Evolutionary conservation across 108 stramenopile species (phyloP).

Genomic region (Pseudonitzschia multiseries): DNA sequence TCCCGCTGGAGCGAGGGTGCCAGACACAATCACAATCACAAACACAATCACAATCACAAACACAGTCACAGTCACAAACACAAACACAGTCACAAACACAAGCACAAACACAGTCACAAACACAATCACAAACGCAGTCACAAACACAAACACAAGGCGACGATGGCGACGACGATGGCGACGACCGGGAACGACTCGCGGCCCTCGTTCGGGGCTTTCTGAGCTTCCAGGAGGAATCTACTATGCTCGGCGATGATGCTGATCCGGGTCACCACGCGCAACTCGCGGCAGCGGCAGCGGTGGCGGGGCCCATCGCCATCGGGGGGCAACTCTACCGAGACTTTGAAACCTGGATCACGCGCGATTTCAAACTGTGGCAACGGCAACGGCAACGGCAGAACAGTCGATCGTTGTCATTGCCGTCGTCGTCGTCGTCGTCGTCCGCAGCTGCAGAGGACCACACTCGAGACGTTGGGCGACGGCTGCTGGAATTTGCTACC

Average conservation of each 20-base stretch:
- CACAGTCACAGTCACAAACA: too few species aligned
- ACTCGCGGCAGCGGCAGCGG: too few species aligned
- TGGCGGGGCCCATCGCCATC: not conserved
- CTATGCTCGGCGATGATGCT: too few species aligned
- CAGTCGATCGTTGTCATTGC: too few species aligned
- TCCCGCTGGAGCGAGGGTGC: conserved; percentile 8
- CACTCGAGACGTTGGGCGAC: not conserved
- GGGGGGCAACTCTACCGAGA: conserved; percentile 3
- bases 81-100: too few species aligned
- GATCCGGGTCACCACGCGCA: too few species aligned
- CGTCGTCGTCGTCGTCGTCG: too few species aligned
- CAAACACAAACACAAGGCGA: not conserved
- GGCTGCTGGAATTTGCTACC: not conserved
- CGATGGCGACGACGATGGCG: not conserved
- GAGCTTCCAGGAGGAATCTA: not conserved
- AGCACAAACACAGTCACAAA: too few species aligned
- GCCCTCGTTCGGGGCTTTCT: too few species aligned
- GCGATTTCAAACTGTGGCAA: not conserved
- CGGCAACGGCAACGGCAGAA: not conserved
- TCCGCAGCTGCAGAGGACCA: not conserved
- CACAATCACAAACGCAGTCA: too few species aligned
- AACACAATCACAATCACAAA: too few species aligned
- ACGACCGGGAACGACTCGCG: not conserved
- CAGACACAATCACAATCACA: too few species aligned
- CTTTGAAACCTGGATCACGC: conserved; percentile 12